Evolutionary conservation across 2,329 filamentous ascomycete genomes (phyloP).

Genomic region (Epichloe uncinata): DNA sequence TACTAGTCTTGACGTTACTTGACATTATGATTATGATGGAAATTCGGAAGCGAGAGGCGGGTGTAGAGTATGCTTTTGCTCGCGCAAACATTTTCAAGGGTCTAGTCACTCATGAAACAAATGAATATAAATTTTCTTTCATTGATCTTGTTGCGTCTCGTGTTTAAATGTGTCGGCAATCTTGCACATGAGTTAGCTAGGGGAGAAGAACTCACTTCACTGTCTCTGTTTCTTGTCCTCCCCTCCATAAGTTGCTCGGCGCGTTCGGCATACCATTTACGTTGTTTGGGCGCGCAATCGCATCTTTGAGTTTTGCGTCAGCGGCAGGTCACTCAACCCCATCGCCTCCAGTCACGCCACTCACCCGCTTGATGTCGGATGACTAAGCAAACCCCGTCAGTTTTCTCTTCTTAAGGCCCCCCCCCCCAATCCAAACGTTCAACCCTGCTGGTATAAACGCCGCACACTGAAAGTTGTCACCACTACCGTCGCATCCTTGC

Average conservation of each 20-base stretch:
- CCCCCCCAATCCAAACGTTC: neutral
- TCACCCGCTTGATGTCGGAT: neutral
- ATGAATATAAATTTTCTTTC: too few relatives aligned
- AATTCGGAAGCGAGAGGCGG: neutral
- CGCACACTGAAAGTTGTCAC: neutral
- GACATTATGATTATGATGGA: neutral
- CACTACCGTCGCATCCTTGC: neutral
- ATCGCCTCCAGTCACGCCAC: neutral
- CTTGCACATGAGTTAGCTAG: too few relatives aligned
- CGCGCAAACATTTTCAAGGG: too few relatives aligned
- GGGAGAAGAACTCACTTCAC: too few relatives aligned
- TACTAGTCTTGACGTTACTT: neutral
- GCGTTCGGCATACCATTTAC: too few relatives aligned
- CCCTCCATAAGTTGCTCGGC: too few relatives aligned
- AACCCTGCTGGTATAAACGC: neutral
- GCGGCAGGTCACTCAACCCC: too few relatives aligned
- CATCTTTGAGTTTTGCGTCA: too few relatives aligned
- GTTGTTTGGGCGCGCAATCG: too few relatives aligned
- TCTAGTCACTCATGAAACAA: too few relatives aligned
- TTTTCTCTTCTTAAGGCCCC: neutral
- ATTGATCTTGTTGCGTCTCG: neutral
- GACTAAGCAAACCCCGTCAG: neutral
- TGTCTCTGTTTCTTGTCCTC: too few relatives aligned
- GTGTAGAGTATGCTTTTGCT: neutral
- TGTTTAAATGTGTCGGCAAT: neutral